Conservation (phyloP, 176 grass and related monocot genomes). For the Neostapfia colusana region DNA sequence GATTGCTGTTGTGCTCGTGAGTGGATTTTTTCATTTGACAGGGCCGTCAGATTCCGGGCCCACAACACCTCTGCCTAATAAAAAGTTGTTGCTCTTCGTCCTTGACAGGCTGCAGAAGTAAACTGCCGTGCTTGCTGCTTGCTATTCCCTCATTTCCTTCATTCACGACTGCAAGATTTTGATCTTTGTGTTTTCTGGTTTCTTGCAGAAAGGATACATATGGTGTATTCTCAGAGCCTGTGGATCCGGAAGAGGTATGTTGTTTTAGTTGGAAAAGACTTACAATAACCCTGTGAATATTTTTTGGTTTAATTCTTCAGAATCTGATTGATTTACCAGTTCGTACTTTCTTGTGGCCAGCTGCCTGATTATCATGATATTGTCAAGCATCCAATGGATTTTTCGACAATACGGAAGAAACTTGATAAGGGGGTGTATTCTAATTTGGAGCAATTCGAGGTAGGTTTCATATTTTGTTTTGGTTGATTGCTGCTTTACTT, state of each 20-base stretch:
- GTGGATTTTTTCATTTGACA: conserved; percentile 42
- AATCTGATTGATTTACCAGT: conserved; percentile 39
- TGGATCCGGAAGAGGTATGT: conserved; percentile 85
- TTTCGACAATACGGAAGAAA: conserved; percentile 79
- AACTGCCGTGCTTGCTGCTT: conserved; percentile 46
- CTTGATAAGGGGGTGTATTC: conserved; percentile 62
- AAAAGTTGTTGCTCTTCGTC: conserved; percentile 95
- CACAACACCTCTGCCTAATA: conserved; percentile 94
- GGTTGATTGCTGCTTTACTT: neutral
- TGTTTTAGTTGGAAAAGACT: neutral
- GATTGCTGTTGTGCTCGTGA: conserved; percentile 38
- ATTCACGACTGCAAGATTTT: neutral
- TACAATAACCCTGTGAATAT: conserved; percentile 10
- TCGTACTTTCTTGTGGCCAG: conserved; percentile 46
- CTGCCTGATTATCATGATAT: conserved; percentile 96
- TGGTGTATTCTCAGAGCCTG: conserved; percentile 83
- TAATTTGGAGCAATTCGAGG: conserved; percentile 94
- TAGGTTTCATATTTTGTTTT: conserved; percentile 34
- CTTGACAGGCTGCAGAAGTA: conserved; percentile 98
- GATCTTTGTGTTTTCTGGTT: conserved; percentile 39
- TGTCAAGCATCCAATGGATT: conserved; percentile 95
- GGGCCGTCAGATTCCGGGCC: conserved; percentile 80
- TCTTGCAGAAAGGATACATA: conserved; percentile 90
- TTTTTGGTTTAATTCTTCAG: conserved; percentile 3
- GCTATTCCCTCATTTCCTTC: conserved; percentile 2